Evolutionary conservation across 2,329 filamentous ascomycete genomes (phyloP).

Genomic region (Exophiala sp.): DNA sequence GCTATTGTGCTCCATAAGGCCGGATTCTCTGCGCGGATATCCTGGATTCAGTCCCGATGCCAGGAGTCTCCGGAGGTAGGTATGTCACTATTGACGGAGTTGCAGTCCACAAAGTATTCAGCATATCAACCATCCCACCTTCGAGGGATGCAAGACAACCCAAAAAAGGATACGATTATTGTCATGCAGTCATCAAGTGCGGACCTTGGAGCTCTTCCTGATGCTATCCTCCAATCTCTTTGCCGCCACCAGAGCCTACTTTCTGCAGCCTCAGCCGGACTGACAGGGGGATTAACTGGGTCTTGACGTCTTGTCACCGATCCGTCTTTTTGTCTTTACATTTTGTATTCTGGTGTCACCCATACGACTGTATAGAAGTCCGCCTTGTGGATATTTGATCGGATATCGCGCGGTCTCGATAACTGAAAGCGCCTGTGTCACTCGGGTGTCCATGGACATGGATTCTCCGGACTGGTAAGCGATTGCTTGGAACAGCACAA

Average conservation of each 20-base stretch:
- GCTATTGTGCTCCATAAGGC: background rate
- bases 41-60: slow-evolving; percentile 6
- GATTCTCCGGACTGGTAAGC: no score
- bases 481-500: no score
- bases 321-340: slow-evolving; percentile 20
- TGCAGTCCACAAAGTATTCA: slow-evolving; percentile 1
- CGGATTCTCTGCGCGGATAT: slow-evolving; percentile 11
- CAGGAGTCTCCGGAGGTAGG: slow-evolving; percentile 6
- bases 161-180: slow-evolving; percentile 5
- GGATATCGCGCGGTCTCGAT: background rate
- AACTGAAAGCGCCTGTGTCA: no score
- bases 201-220: slow-evolving; percentile 12
- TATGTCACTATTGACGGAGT: slow-evolving; percentile 4
- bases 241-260: slow-evolving; percentile 19
- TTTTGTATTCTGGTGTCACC: background rate
- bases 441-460: no score
- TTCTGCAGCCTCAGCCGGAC: slow-evolving; percentile 22
- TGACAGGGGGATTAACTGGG: slow-evolving; percentile 4
- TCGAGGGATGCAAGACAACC: slow-evolving; percentile 4
- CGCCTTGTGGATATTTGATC: no score
- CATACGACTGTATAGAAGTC: background rate
- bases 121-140: background rate
- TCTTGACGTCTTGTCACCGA: slow-evolving; percentile 7
- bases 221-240: slow-evolving; percentile 24
- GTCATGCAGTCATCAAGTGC: slow-evolving; percentile 22